Evolutionary conservation across 2,329 filamentous ascomycete species (phyloP), one percentile per base, ranked within the genome.

Genomic region (Cadophora sp.): DNA sequence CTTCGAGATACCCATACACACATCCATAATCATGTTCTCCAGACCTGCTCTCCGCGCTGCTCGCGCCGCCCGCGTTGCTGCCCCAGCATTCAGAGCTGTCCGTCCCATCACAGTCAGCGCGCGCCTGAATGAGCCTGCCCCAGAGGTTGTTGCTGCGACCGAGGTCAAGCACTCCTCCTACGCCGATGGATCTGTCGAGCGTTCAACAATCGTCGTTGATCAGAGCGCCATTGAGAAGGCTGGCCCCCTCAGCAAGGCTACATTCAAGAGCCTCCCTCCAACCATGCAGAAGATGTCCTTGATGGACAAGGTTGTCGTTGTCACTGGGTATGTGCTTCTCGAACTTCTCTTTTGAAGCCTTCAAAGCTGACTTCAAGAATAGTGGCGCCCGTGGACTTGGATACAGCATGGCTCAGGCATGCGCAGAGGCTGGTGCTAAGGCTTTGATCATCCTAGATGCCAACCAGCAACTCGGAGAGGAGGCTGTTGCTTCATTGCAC

Each of bases 391-490:
- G 91, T 74, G 91, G 91, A 76, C 83, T 94, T 6, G 91, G 91
- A 59, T 92, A 91, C 84, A 85, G 90, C 81, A 94, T 94, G 89
- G 91, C 91, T 58, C 87, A 90, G 68, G 91, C 90, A 65, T 89
- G 91, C 71, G 88, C 90, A 59, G 91, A 94, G 81, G 91, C 90
- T 62, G 91, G 91, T 66, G 89, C 90, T 59, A 89, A 90, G 80
- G 88, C 88, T 59, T 85, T 94, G 64, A 85, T 90, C 76, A 91
- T 94, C 76, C 89, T 94, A 75, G 91, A 94, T 74, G 89, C 91
- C 72, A 91, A 93, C 82, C 87, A 91, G 80, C 87, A 92, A 73
- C 84, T 92, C 16, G 91, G 91, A 33, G 90, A 92, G 74, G 83
- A 87, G 75, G 83, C 91, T 2, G 90, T 90, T 22, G 85, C 85